Percentiles rank a stretch among this genome's conserved stretches.
Conservation (phyloP, 2,329 filamentous ascomycete genomes). For the Arthrobotrys sinensis region DNA sequence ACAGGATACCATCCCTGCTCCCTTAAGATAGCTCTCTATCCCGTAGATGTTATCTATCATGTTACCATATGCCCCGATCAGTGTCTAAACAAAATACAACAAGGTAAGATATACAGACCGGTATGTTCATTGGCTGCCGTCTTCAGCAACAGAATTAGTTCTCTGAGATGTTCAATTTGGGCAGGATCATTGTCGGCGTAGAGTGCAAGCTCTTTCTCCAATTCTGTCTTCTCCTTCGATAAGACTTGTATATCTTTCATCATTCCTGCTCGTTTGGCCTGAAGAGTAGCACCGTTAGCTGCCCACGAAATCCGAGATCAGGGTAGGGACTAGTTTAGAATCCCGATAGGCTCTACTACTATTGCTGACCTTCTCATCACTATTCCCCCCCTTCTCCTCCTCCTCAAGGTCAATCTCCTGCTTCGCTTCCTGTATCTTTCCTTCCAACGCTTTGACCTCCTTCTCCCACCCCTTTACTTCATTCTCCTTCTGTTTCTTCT, state of each 20-base stretch:
- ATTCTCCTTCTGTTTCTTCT: conserved; percentile 69
- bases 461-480: conserved; percentile 60
- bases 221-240: conserved; percentile 38
- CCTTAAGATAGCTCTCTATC: conserved; percentile 62
- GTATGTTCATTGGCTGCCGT: conserved; percentile 60
- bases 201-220: conserved; percentile 61
- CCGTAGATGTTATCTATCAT: conserved; percentile 63
- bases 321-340: too few relatives aligned
- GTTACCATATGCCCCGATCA: neutral
- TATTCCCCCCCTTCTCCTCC: conserved; percentile 25
- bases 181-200: conserved; percentile 61
- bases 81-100: conserved; percentile 4
- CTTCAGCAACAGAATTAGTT: conserved; percentile 60
- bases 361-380: conserved; percentile 29
- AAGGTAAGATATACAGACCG: conserved; percentile 41
- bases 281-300: too few relatives aligned
- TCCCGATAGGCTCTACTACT: too few relatives aligned
- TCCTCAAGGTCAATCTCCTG: conserved; percentile 30
- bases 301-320: too few relatives aligned
- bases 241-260: conserved; percentile 53
- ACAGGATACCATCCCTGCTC: conserved; percentile 42
- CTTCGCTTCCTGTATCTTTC: conserved; percentile 23
- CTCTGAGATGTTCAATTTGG: conserved; percentile 55
- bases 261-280: conserved; percentile 37
- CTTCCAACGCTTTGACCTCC: conserved; percentile 40